These are phyloP conservation scores for Carex arenaria DNA, from an alignment of 202 grass and related monocot species.

Conservation along the genomic window DNA sequence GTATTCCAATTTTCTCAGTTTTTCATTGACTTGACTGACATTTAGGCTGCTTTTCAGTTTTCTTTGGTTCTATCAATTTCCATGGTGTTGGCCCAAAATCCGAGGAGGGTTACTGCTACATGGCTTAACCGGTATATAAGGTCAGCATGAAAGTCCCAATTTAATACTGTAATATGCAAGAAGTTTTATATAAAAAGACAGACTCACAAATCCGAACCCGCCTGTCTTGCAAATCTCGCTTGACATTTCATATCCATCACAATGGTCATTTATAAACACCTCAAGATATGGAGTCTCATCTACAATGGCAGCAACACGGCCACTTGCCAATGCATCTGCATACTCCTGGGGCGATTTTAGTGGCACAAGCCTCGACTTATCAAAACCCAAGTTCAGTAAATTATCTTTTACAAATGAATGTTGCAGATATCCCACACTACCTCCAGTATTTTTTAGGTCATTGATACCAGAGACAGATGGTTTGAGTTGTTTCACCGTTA, in stretches of 20 bases:
- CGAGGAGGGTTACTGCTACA: not conserved
- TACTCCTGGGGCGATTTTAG: slow-evolving; percentile 22
- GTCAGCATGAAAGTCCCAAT: not conserved
- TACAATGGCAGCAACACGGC: slow-evolving; percentile 40
- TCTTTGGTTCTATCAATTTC: not conserved
- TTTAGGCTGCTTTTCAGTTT: not conserved
- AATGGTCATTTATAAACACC: slow-evolving; percentile 36
- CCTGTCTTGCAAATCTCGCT: slow-evolving; percentile 30
- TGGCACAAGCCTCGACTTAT: slow-evolving; percentile 18
- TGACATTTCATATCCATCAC: slow-evolving; percentile 37
- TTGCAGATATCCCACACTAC: slow-evolving; percentile 33
- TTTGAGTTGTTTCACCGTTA: too few relatives aligned
- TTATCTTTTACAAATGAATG: slow-evolving; percentile 19
- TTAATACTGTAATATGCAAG: not conserved
- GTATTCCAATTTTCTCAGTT: not conserved
- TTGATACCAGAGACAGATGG: not conserved
- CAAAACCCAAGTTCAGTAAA: slow-evolving; percentile 26
- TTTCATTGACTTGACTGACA: not conserved
- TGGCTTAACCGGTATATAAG: not conserved
- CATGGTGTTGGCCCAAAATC: not conserved
- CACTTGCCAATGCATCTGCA: slow-evolving; percentile 21
- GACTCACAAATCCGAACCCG: slow-evolving; percentile 43
- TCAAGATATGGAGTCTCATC: slow-evolving; percentile 48
- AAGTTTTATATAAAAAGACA: not conserved
- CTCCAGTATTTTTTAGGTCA: slow-evolving; percentile 25